Percentiles rank a stretch among this genome's conserved stretches.
phyloP scores from a whole-genome alignment of 139 green algal genomes.

The Picochlorum costavermella region DNA sequence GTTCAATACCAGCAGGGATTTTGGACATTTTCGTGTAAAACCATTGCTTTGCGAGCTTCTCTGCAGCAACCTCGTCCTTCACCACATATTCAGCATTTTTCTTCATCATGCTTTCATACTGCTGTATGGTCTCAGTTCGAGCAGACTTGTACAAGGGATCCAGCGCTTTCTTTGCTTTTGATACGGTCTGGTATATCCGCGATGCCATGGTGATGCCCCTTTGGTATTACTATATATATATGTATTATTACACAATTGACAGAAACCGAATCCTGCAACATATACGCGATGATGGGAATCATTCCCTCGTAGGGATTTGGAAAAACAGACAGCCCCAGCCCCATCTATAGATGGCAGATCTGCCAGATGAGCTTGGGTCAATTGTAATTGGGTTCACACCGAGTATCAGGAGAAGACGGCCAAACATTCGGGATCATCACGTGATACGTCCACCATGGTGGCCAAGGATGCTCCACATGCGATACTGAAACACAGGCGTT shows the following conservation, averaged over 20 bases:
- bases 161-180: slow-evolving; percentile 22
- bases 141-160: slow-evolving; percentile 25
- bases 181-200: slow-evolving; percentile 12
- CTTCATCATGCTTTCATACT: slow-evolving; percentile 44
- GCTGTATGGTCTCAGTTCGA: slow-evolving; percentile 21
- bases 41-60: slow-evolving; percentile 53
- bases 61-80: slow-evolving; percentile 40
- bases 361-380: no score
- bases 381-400: no score
- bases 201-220: not conserved
- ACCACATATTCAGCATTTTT: slow-evolving; percentile 54
- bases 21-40: slow-evolving; percentile 56
- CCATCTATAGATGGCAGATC: no score
- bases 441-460: no score
- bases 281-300: no score
- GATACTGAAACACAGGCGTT: not conserved
- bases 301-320: no score
- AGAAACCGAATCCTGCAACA: no score
- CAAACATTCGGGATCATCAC: no score
- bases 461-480: not conserved
- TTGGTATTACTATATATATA: not conserved
- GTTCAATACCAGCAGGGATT: slow-evolving; percentile 25
- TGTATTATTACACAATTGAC: no score
- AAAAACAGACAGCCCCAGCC: no score
- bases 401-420: no score